These are phyloP conservation scores for Zygotorulaspora danielsina DNA, from an alignment of 805 yeast species.

Conservation along the genomic window DNA sequence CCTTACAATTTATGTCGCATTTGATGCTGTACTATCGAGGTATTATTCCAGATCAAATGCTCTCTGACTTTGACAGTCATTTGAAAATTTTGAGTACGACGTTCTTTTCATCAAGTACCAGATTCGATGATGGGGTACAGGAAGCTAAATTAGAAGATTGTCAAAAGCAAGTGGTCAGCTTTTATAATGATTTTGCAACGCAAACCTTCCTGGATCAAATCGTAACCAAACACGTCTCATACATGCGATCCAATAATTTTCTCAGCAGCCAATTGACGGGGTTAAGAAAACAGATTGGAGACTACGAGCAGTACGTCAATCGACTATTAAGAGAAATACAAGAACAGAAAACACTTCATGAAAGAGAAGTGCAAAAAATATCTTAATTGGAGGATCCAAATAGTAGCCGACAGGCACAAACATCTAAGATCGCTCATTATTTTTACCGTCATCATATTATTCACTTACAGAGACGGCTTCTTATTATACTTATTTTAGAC, in stretches of 20 bases:
- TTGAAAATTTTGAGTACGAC: slow-evolving; percentile 16
- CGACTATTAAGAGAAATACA: slow-evolving; percentile 14
- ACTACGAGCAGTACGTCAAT: slow-evolving; percentile 15
- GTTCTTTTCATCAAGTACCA: slow-evolving; percentile 2
- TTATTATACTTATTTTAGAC: too few relatives aligned
- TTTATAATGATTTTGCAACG: slow-evolving; percentile 24
- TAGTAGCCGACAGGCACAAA: slow-evolving; percentile 4
- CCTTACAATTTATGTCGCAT: slow-evolving; percentile 31
- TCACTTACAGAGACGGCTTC: too few relatives aligned
- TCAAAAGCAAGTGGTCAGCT: slow-evolving; percentile 11
- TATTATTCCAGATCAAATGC: slow-evolving; percentile 18
- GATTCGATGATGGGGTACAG: slow-evolving; percentile 4
- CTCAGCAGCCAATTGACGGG: slow-evolving; percentile 22
- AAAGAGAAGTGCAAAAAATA: slow-evolving; percentile 8
- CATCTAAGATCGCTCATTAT: slow-evolving; percentile 4
- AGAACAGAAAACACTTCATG: slow-evolving; percentile 6
- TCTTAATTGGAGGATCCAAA: slow-evolving; percentile 4
- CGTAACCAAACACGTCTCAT: slow-evolving; percentile 22
- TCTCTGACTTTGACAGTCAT: slow-evolving; percentile 19
- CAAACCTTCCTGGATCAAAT: slow-evolving; percentile 22
- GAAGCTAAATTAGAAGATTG: slow-evolving; percentile 10
- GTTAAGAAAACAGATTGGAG: slow-evolving; percentile 18
- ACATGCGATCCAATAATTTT: slow-evolving; percentile 25
- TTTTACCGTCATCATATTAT: too few relatives aligned
- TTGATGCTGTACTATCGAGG: slow-evolving; percentile 26